phyloP scores from a whole-genome alignment of 2,329 filamentous ascomycete genomes.

The Didymella exigua region DNA sequence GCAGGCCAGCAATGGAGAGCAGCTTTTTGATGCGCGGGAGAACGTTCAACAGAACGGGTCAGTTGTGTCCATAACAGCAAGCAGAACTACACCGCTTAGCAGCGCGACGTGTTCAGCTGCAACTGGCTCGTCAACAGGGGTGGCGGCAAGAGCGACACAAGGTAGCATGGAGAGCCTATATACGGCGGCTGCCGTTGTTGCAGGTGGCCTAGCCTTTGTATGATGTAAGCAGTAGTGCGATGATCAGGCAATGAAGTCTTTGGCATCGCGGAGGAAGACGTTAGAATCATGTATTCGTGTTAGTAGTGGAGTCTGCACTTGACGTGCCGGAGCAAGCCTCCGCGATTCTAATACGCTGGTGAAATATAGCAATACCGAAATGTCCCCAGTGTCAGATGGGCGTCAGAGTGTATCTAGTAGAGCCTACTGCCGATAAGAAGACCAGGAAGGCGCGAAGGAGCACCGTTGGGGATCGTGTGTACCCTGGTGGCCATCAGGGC shows the following conservation, averaged over 20 bases:
- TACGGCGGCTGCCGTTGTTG: background rate
- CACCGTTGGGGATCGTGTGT: no score
- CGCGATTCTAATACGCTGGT: no score
- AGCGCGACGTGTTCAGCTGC: background rate
- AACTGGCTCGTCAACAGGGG: background rate
- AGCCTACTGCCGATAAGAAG: no score
- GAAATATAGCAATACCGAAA: no score
- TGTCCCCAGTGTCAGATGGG: no score
- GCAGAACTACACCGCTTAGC: background rate
- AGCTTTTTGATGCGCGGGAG: background rate
- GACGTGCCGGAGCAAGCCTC: no score
- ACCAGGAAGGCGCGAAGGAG: no score
- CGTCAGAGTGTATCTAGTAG: conserved; percentile 30
- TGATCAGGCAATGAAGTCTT: no score
- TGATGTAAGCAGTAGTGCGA: no score
- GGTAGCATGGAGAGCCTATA: background rate
- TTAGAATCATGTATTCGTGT: no score
- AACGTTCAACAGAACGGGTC: background rate
- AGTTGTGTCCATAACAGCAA: background rate
- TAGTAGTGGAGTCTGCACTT: no score
- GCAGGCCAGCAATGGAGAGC: background rate
- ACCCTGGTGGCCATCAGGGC: conserved; percentile 1
- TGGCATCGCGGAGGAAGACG: no score
- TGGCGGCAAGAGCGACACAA: background rate
- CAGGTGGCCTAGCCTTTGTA: background rate